Evolutionary conservation across 257 asterid species (phyloP), one percentile per base, ranked within the genome.

Genomic region (Fraxinus cuspidata): DNA sequence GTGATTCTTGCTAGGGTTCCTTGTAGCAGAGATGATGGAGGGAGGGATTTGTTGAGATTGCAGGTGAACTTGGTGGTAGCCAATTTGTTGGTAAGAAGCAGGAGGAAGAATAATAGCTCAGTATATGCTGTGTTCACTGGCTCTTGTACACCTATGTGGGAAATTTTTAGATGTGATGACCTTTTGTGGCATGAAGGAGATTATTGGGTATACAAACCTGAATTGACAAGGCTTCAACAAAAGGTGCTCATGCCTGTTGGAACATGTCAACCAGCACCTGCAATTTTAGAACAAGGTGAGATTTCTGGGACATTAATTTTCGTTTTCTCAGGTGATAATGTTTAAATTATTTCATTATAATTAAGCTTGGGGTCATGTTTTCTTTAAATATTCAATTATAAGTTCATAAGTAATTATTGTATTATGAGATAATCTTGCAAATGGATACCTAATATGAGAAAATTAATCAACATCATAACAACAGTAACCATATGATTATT

Each of bases 31-130:
- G 74, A 71, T 42, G 77, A 34, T 19, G 83, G 74, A 40, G 80
- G 74, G 18, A 34, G 96, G 87, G 89, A 89, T 90, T 93, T 85
- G 58, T 86, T 85, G 31, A 88, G 92, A 87, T 73, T 92, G 84
- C 98, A 94, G 68, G 92, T 94, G n/a, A 88, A 92, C 78, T 79
- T 94, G 75, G 89, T 88, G 82, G 92, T 83, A 1, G 96, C 96
- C 69, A 89, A 92, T 32, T 74, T 92, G 88, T 85, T 89, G 72
- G 90, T 88, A 11, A 87, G 82, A 47, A 86, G 86, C 84, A 80
- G 91, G 15, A 74, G 86, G 82, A 63, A 68, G 74, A 68, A 75
- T 19, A 31, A 37, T 32, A 81, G 80, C 1, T 77, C 81, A 2
- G 75, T 83, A 16, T 88, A 73, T 73, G 93, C 78, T 15, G 93